Evolutionary conservation across 257 asterid genomes (phyloP).

Genomic region (Jaltomata sinuosa): DNA sequence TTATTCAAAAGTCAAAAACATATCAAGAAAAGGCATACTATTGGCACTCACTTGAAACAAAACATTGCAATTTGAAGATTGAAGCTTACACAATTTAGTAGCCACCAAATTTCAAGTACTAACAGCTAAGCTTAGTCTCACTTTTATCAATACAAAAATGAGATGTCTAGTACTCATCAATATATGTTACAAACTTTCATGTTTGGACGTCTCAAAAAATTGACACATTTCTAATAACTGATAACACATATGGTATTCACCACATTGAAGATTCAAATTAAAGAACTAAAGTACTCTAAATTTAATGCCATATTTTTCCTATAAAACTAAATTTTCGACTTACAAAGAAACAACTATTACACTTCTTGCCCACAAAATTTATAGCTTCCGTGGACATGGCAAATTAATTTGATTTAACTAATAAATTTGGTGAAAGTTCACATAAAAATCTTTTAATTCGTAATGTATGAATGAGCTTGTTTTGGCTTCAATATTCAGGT

Average conservation of each 20-base stretch:
- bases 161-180: neutral
- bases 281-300: neutral
- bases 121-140: neutral
- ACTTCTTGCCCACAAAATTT: neutral
- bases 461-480: neutral
- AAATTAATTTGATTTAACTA: neutral
- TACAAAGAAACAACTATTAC: neutral
- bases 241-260: neutral
- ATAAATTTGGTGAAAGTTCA: neutral
- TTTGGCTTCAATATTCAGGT: neutral
- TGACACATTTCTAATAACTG: neutral
- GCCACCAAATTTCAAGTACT: neutral
- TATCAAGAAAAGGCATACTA: neutral
- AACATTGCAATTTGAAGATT: neutral
- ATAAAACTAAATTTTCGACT: neutral
- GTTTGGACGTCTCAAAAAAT: neutral
- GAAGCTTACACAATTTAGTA: neutral
- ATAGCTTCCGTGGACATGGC: neutral
- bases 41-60: neutral
- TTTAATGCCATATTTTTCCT: neutral
- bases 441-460: neutral
- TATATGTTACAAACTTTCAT: neutral
- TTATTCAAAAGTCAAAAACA: neutral
- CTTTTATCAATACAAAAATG: neutral
- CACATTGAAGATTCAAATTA: neutral